Evolutionary conservation across 1,139 yeast genomes (phyloP).

Genomic region (Hansenula sp.): DNA sequence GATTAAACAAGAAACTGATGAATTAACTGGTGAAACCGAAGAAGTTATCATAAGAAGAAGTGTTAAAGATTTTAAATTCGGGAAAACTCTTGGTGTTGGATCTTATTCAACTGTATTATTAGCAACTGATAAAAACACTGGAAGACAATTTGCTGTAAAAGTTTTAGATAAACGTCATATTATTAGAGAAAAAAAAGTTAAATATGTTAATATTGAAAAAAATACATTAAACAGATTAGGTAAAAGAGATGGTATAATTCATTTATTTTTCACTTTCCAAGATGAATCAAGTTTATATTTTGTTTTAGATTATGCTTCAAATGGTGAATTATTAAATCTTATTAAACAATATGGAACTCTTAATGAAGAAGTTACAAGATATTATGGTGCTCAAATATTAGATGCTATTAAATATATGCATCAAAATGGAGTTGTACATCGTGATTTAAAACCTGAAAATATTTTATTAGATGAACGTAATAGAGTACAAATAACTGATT

Average conservation of each 20-base stretch:
- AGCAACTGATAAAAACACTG: conserved; percentile 57
- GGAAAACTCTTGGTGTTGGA: conserved; percentile 74
- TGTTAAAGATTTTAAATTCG: conserved; percentile 68
- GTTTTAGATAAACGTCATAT: conserved; percentile 70
- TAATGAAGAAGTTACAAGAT: conserved; percentile 48
- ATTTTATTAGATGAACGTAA: conserved; percentile 74
- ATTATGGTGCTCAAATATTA: conserved; percentile 68
- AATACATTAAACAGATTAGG: conserved; percentile 70
- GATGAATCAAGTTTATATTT: conserved; percentile 69
- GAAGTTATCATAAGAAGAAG: conserved; percentile 45
- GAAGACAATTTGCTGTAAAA: conserved; percentile 66
- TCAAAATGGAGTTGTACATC: conserved; percentile 76
- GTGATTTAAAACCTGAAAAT: conserved; percentile 96
- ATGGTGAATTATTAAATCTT: conserved; percentile 68
- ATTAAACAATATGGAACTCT: conserved; percentile 54
- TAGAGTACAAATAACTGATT: conserved; percentile 91
- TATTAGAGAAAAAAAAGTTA: conserved; percentile 73
- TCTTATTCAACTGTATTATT: conserved; percentile 74
- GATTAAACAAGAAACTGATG: conserved; percentile 39
- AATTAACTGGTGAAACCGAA: conserved; percentile 38
- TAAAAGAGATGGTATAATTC: conserved; percentile 63
- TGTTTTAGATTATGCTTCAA: conserved; percentile 74
- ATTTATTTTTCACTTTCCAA: conserved; percentile 73
- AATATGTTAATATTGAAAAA: conserved; percentile 76
- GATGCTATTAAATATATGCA: conserved; percentile 90